These are phyloP conservation scores for Rhizoclosmatium globosum DNA, from an alignment of 192 early-diverging fungal species.

Conservation along the genomic window DNA sequence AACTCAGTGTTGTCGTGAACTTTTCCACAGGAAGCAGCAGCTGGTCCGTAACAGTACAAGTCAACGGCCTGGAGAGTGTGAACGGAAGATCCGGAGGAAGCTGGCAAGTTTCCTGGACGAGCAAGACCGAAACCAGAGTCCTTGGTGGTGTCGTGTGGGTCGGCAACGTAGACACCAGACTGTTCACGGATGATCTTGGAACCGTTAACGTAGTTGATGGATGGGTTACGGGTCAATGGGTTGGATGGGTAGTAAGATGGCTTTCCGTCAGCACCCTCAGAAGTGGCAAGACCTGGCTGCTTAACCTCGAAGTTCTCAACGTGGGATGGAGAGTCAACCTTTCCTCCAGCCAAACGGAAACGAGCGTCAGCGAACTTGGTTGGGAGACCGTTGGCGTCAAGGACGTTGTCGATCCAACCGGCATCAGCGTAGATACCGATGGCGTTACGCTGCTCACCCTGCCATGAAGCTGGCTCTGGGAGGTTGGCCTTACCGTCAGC, in stretches of 20 bases:
- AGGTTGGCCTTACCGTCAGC: background rate
- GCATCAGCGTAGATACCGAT: conserved; percentile 38
- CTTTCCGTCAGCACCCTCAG: background rate
- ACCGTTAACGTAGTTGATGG: background rate
- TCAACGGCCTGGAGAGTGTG: conserved; percentile 56
- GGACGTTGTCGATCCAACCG: conserved; percentile 47
- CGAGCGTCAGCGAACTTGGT: conserved; percentile 40
- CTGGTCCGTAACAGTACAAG: conserved; percentile 50
- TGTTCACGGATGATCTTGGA: background rate
- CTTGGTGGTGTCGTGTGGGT: conserved; percentile 32
- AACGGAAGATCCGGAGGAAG: conserved; percentile 1
- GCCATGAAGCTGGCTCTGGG: background rate
- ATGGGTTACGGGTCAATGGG: conserved; percentile 23
- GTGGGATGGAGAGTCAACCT: conserved; percentile 41
- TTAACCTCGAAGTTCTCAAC: conserved; percentile 46
- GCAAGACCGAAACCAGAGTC: conserved; percentile 21
- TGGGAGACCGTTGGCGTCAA: conserved; percentile 45
- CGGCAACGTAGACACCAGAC: conserved; percentile 10
- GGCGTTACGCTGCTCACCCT: conserved; percentile 39
- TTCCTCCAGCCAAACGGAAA: conserved; percentile 40
- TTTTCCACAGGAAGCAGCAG: conserved; percentile 6
- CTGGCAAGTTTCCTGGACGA: background rate
- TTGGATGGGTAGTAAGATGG: background rate
- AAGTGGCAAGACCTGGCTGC: background rate
- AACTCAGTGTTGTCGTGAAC: conserved; percentile 54